Percentiles rank a stretch among this genome's conserved stretches.
Conservation (phyloP, 345 rosid genomes). For the Moricandia moricandioides region DNA sequence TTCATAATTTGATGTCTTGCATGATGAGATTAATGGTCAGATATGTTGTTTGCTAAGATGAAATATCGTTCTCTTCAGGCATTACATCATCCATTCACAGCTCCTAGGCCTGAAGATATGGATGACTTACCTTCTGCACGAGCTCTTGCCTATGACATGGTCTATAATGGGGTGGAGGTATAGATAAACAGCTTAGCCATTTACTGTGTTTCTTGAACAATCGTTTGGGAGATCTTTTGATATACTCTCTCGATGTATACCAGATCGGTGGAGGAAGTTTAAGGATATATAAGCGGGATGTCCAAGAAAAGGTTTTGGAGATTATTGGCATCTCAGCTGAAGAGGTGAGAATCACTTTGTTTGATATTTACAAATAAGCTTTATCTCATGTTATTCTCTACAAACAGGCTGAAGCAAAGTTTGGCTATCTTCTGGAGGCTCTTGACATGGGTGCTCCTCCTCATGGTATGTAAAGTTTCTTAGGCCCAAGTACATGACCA, state of each 20-base stretch:
- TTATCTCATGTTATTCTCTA: conserved; percentile 1
- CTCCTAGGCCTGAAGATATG: conserved; percentile 90
- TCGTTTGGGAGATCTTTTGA: background rate
- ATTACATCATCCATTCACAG: conserved; percentile 96
- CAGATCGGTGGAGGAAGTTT: conserved; percentile 99
- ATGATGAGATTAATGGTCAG: background rate
- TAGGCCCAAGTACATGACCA: background rate
- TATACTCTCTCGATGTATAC: conserved; percentile 13
- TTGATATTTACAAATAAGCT: background rate
- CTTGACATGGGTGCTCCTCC: conserved; percentile 99
- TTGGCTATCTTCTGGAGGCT: conserved; percentile 95
- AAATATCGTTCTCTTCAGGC: conserved; percentile 48
- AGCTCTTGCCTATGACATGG: conserved; percentile 97
- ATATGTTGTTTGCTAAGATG: conserved; percentile 14
- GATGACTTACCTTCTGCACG: conserved; percentile 81
- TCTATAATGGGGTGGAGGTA: conserved; percentile 98
- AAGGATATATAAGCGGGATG: conserved; percentile 83
- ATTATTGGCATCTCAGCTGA: conserved; percentile 74
- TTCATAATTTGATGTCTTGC: conserved; percentile 19
- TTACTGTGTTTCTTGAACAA: background rate
- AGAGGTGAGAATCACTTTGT: conserved; percentile 48
- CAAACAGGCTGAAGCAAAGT: conserved; percentile 84
- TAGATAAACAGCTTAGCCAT: conserved; percentile 11
- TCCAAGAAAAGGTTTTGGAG: conserved; percentile 84
- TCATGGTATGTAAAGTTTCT: conserved; percentile 53